Evolutionary conservation across 1,284 basidiomycete genomes (phyloP).

Genomic region (Nidula niveotomentosa): DNA sequence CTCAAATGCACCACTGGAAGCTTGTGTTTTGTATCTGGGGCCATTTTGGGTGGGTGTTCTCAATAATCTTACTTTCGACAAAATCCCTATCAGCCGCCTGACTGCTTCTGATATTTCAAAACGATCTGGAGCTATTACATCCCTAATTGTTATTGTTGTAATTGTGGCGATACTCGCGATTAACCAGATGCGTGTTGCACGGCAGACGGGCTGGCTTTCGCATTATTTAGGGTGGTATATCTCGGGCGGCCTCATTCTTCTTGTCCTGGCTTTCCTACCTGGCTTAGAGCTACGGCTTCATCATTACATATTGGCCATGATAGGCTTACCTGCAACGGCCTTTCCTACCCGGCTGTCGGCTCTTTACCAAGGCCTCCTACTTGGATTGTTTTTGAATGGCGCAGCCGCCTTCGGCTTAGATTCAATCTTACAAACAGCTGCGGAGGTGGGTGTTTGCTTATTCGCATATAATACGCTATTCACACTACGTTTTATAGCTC

Average conservation of each 20-base stretch:
- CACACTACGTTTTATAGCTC: slow-evolving; percentile 39
- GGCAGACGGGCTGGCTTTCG: slow-evolving; percentile 81
- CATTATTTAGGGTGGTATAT: slow-evolving; percentile 75
- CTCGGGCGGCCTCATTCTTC: slow-evolving; percentile 61
- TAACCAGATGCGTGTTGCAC: slow-evolving; percentile 83
- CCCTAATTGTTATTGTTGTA: slow-evolving; percentile 70
- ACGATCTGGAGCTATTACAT: slow-evolving; percentile 70
- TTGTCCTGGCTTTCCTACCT: slow-evolving; percentile 74
- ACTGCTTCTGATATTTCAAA: slow-evolving; percentile 68
- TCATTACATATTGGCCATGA: slow-evolving; percentile 78
- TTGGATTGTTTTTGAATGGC: slow-evolving; percentile 83
- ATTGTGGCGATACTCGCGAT: slow-evolving; percentile 59
- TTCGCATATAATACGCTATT: background rate
- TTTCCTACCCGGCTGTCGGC: slow-evolving; percentile 82
- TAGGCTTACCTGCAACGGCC: slow-evolving; percentile 75
- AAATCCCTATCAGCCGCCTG: slow-evolving; percentile 75
- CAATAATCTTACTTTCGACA: slow-evolving; percentile 62
- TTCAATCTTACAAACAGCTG: slow-evolving; percentile 76
- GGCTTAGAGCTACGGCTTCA: slow-evolving; percentile 66
- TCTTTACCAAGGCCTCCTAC: slow-evolving; percentile 77
- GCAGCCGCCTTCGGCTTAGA: slow-evolving; percentile 79
- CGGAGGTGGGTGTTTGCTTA: slow-evolving; percentile 48
- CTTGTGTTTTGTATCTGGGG: slow-evolving; percentile 71
- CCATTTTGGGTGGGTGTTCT: slow-evolving; percentile 84
- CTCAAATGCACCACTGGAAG: slow-evolving; percentile 67